Evolutionary conservation across 352 stramenopile genomes (phyloP).

Genomic region (Pythium monospermum): DNA sequence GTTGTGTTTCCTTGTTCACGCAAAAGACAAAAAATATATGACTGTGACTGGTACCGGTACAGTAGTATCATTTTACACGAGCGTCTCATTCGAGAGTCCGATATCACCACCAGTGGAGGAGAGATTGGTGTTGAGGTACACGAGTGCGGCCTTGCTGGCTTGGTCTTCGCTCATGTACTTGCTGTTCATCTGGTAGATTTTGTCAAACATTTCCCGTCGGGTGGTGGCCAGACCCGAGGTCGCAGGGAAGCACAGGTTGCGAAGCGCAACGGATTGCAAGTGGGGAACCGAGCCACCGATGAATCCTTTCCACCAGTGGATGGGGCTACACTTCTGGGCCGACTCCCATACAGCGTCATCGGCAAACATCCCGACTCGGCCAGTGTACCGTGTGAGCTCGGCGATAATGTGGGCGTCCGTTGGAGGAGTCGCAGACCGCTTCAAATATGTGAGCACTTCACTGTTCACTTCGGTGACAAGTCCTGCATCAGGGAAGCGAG

Average conservation of each 20-base stretch:
- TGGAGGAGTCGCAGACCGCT: conserved; percentile 33
- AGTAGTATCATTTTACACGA: too few species aligned
- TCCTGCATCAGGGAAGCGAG: conserved; percentile 49
- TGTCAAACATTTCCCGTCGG: conserved; percentile 52
- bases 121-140: conserved; percentile 67
- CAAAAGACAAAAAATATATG: neutral
- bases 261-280: conserved; percentile 55
- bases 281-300: conserved; percentile 68
- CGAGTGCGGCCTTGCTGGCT: conserved; percentile 59
- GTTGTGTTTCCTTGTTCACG: too few species aligned
- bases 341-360: conserved; percentile 75
- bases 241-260: conserved; percentile 53
- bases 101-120: conserved; percentile 29
- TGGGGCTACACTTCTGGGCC: conserved; percentile 59
- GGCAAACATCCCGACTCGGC: conserved; percentile 51
- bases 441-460: conserved; percentile 59
- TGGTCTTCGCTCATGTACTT: conserved; percentile 73
- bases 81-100: conserved; percentile 41
- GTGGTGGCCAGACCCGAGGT: conserved; percentile 46
- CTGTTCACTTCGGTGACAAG: conserved; percentile 50
- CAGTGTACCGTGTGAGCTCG: conserved; percentile 66
- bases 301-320: conserved; percentile 81
- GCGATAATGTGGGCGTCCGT: conserved; percentile 49
- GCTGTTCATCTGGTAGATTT: conserved; percentile 45
- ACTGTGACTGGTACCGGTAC: neutral